Base-by-base conservation (phyloP, 768 basidiomycete genomes). In the Tricholoma sp. region DNA sequence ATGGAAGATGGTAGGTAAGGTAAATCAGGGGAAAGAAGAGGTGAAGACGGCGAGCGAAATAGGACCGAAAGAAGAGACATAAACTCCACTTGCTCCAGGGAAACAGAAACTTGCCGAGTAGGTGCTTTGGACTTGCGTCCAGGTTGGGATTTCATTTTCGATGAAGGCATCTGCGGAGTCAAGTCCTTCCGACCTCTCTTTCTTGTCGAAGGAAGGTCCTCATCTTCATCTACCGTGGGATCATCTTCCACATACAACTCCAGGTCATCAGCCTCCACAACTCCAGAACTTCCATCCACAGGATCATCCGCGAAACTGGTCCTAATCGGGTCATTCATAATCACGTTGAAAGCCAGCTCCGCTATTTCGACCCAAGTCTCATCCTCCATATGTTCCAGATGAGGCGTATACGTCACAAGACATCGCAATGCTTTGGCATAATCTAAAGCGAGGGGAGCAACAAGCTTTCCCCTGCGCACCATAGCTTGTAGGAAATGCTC, bases 361-460 rank as follows among this genome's bases (percentile, higher is more conserved):
- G 88, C 79, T 45, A 93, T 69, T 32, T 72, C 74, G 27, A 85
- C 69, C 96, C 96, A 98, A 43, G 58, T 72, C 1, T 74, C 72
- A 34, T 79, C 73, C 9, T 83, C 83, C 52, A 95, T 65, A 63
- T 88, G 84, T 45, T 95, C 89, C 55, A 95, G 75, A 71, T 98
- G 94, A 2, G 92, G 86, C 2, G 73, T 67, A 69, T 84, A 87
- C 56, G 74, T 74, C 52, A 91, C 72, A 8, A 98, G 66, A 57
- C 73, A 75, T 55, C 82, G 82, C 50, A 97, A 74, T 0, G 88
- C 79, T 67, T 95, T 95, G 56, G 88, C 76, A 68, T 93, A 95
- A 69, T 95, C 84, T 60, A 91, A 71, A 10, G 90, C 85, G 3
- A 93, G 77, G 0, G 85, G 83, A 3, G 74, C 65, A 58, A 86